phyloP scores from a whole-genome alignment of 2,329 filamentous ascomycete genomes.

The Eutypa lata region DNA sequence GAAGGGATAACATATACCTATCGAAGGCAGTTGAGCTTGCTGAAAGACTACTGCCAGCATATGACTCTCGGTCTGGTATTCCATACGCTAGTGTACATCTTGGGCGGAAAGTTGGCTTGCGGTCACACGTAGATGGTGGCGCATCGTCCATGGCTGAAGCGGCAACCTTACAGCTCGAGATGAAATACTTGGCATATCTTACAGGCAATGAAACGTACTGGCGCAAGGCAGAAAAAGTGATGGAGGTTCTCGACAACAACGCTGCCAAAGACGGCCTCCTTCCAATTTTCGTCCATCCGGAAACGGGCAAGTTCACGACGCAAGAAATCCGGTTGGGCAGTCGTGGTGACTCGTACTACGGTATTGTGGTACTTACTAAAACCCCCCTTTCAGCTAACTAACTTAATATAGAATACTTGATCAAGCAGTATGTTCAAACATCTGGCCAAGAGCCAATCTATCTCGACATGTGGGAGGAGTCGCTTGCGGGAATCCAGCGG shows the following conservation, averaged over 20 bases:
- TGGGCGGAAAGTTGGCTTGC: constrained; percentile 68
- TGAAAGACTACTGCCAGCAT: constrained; percentile 79
- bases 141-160: constrained; percentile 91
- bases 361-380: constrained; percentile 1
- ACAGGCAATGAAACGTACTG: constrained; percentile 89
- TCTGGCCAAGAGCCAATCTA: constrained; percentile 80
- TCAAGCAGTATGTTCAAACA: constrained; percentile 95
- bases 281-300: constrained; percentile 84
- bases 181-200: constrained; percentile 91
- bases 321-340: constrained; percentile 85
- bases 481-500: constrained; percentile 78
- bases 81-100: constrained; percentile 88
- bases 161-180: constrained; percentile 86
- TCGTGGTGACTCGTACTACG: constrained; percentile 93
- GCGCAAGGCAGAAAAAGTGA: constrained; percentile 83
- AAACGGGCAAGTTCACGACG: constrained; percentile 73
- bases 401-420: constrained; percentile 64
- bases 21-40: constrained; percentile 91
- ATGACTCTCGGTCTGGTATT: constrained; percentile 78
- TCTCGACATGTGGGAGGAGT: constrained; percentile 84
- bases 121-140: constrained; percentile 77
- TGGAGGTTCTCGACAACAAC: constrained; percentile 81
- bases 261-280: constrained; percentile 74
- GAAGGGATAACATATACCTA: constrained; percentile 83
- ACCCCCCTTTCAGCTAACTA: neutral